Evolutionary conservation across 2,329 filamentous ascomycete genomes (phyloP).

Genomic region (Ceratocystis papillata): DNA sequence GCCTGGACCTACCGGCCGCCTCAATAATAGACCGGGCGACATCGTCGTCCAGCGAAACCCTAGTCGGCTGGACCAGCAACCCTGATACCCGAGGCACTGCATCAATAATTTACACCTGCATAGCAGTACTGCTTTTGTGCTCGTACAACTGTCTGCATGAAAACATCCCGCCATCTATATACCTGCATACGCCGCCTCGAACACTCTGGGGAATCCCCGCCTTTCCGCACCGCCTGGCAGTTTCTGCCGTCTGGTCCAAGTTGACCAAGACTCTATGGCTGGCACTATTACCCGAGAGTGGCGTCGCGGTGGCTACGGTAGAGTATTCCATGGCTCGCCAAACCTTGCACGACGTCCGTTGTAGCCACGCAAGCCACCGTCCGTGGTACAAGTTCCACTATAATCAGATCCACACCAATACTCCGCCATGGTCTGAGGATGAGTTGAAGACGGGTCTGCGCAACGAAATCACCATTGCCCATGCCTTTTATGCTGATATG

Average conservation of each 20-base stretch:
- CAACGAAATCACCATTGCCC: slow-evolving; percentile 28
- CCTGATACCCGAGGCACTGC: slow-evolving; percentile 13
- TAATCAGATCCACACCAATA: neutral
- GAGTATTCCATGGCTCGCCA: slow-evolving; percentile 13
- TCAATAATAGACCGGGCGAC: neutral
- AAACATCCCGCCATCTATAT: neutral
- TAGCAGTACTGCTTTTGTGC: slow-evolving; percentile 17
- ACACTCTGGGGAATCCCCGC: neutral
- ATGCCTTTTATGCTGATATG: slow-evolving; percentile 30
- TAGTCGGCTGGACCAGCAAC: slow-evolving; percentile 3
- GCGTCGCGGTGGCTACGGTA: slow-evolving; percentile 1
- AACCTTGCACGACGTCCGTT: neutral
- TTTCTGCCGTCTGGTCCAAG: neutral
- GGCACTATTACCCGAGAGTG: slow-evolving; percentile 8
- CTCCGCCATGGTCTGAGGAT: slow-evolving; percentile 9
- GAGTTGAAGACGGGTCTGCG: slow-evolving; percentile 5
- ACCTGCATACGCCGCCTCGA: neutral
- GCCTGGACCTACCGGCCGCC: neutral
- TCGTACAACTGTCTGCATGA: slow-evolving; percentile 17
- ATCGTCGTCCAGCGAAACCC: neutral
- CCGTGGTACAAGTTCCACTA: slow-evolving; percentile 14
- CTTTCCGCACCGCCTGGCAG: slow-evolving; percentile 8
- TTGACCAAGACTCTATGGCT: neutral
- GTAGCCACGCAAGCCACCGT: neutral
- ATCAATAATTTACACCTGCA: slow-evolving; percentile 16